Evolutionary conservation across 129 eudicot genomes (phyloP), one percentile per base, ranked within the genome.

Genomic region (Saposhnikovia divaricata): DNA sequence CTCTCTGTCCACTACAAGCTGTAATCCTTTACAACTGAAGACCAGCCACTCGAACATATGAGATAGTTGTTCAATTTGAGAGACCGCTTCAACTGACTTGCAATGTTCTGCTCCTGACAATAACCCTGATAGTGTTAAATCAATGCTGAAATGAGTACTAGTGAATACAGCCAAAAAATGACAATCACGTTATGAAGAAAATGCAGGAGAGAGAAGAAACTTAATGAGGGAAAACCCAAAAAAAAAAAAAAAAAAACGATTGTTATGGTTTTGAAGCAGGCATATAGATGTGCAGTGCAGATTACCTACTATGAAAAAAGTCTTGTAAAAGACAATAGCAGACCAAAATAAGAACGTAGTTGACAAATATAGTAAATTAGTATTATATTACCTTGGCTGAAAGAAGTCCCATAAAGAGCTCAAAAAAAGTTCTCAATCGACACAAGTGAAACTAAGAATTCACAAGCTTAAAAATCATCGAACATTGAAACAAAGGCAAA

Each of bases 11-110:
- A 13, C 28, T 39, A 27, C 79, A 55, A 63, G 84, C 47, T 81
- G 85, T 71, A 86, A 85, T 77, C 83, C 88, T 80, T 81, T 87
- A 39, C 91, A 89, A 76, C 71, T 87, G 25, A 63, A 75, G 38
- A 87, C 81, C 27, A 93, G 87, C 96, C 97, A 89, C 70, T 82
- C 80, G 37, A 93, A 88, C 43, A 93, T 86, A 50, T 40, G 42
- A 10, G 91, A 81, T 51, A 91, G 92, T 74, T 82, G 73, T 72
- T 84, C 82, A 28, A 83, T 70, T 79, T 75, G 71, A 59, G 68
- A 76, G 74, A 82, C 66, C 75, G 83, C 85, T 34, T 82, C 69
- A 11, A 55, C 79, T 45, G 83, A 78, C 28, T 73, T 78, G 42
- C 59, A 79, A 74, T 85, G 61, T 55, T 81, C 88, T 74, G 75